Conservation (phyloP, 768 basidiomycete species). For the Phallus indusiatus region DNA sequence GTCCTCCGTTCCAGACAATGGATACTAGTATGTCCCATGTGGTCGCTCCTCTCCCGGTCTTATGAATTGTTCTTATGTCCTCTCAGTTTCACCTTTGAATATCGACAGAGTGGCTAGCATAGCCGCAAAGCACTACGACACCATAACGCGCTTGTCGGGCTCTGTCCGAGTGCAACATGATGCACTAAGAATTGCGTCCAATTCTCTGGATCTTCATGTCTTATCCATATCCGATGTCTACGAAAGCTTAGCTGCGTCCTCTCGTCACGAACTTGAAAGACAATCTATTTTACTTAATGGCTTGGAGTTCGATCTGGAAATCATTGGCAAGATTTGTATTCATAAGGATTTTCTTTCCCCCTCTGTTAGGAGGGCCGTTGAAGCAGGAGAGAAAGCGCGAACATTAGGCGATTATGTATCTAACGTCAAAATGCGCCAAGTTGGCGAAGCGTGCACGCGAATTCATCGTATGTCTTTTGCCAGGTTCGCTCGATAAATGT, state of each 20-base stretch:
- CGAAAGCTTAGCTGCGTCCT: slow-evolving; percentile 47
- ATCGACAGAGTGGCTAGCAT: slow-evolving; percentile 18
- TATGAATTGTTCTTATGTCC: slow-evolving; percentile 49
- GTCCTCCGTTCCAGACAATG: slow-evolving; percentile 55
- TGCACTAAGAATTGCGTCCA: slow-evolving; percentile 64
- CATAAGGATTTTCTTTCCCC: slow-evolving; percentile 70
- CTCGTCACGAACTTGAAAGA: slow-evolving; percentile 54
- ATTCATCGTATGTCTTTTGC: slow-evolving; percentile 49
- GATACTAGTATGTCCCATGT: slow-evolving; percentile 47
- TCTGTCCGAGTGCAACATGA: slow-evolving; percentile 59
- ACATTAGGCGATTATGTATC: slow-evolving; percentile 78
- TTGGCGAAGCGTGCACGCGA: slow-evolving; percentile 58
- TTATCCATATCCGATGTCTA: slow-evolving; percentile 65
- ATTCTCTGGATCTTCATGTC: slow-evolving; percentile 61
- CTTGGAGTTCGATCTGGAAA: slow-evolving; percentile 61
- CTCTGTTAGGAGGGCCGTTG: slow-evolving; percentile 57
- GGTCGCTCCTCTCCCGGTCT: slow-evolving; percentile 57
- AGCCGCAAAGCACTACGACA: slow-evolving; percentile 59
- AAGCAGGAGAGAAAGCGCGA: slow-evolving; percentile 56
- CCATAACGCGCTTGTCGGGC: slow-evolving; percentile 40
- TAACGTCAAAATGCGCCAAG: slow-evolving; percentile 67
- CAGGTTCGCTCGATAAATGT: neutral
- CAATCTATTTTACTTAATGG: slow-evolving; percentile 55
- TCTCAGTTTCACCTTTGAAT: slow-evolving; percentile 43
- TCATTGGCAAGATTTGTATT: slow-evolving; percentile 55